Conservation (phyloP, 2,329 filamentous ascomycete species). For the Sporothrix protearum region DNA sequence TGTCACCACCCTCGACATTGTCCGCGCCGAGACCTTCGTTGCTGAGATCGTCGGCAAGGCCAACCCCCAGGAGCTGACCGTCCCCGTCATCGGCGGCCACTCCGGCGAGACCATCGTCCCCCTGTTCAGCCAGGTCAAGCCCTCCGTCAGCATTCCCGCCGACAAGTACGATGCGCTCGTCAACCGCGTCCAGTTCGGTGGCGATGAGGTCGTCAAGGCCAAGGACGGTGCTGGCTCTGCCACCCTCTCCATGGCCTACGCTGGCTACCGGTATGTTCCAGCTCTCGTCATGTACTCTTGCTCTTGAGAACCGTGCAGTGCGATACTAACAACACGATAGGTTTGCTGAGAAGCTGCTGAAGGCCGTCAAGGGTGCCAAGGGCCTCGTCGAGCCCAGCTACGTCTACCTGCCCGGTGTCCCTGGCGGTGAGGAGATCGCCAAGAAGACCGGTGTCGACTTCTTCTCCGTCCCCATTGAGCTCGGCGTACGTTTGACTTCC, state of each 20-base stretch:
- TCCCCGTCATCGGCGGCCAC: constrained; percentile 95
- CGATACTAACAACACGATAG: constrained; percentile 42
- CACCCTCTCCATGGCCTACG: constrained; percentile 84
- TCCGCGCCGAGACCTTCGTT: constrained; percentile 95
- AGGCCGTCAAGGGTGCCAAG: constrained; percentile 82
- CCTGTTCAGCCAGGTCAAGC: constrained; percentile 87
- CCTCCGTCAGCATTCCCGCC: constrained; percentile 72
- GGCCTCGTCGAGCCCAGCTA: constrained; percentile 92
- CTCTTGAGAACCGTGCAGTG: background rate
- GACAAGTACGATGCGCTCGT: constrained; percentile 90
- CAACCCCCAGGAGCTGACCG: constrained; percentile 75
- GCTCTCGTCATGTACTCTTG: background rate
- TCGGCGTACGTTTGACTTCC: constrained; percentile 70
- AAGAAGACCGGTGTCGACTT: constrained; percentile 84
- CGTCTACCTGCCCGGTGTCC: constrained; percentile 87
- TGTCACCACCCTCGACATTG: constrained; percentile 97
- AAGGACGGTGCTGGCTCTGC: constrained; percentile 81
- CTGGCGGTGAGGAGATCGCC: constrained; percentile 79
- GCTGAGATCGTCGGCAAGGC: constrained; percentile 78
- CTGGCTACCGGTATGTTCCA: constrained; percentile 73
- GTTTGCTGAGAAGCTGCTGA: constrained; percentile 92
- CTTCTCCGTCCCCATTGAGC: constrained; percentile 94
- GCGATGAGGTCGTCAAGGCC: constrained; percentile 87
- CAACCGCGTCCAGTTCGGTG: constrained; percentile 95
- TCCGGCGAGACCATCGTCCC: constrained; percentile 98